Conservation (phyloP, 2,329 filamentous ascomycete species). For the Elsinoe perseae region DNA sequence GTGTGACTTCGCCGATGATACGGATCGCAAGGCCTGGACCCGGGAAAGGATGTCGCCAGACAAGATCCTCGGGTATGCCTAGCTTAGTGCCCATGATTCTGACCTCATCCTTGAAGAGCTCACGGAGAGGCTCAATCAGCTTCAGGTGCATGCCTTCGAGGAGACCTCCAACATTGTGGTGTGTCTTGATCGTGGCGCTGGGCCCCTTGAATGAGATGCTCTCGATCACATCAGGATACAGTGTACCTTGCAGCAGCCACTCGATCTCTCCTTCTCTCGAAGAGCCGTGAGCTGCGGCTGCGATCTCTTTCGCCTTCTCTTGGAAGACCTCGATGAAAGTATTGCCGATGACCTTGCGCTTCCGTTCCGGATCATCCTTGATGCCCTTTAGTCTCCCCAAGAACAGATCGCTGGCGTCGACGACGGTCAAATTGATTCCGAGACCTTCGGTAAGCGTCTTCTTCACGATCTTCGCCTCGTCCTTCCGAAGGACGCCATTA, state of each 20-base stretch:
- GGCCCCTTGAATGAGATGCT: conserved; percentile 67
- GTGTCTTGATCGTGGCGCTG: conserved; percentile 64
- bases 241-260: conserved; percentile 80
- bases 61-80: conserved; percentile 64
- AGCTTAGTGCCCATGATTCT: conserved; percentile 60
- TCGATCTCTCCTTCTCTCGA: conserved; percentile 65
- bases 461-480: conserved; percentile 78
- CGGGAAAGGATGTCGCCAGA: conserved; percentile 72
- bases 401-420: conserved; percentile 72
- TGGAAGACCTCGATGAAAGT: conserved; percentile 81
- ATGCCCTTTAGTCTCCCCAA: conserved; percentile 68
- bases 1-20: conserved; percentile 77
- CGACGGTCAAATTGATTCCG: conserved; percentile 82
- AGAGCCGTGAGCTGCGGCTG: conserved; percentile 60
- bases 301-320: conserved; percentile 66
- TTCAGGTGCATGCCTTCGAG: conserved; percentile 56
- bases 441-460: conserved; percentile 69
- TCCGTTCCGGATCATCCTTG: conserved; percentile 67
- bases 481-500: conserved; percentile 75
- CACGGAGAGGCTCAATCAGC: conserved; percentile 69
- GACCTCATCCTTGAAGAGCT: conserved; percentile 81
- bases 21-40: conserved; percentile 69
- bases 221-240: conserved; percentile 69
- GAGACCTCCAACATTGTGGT: conserved; percentile 66
- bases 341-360: conserved; percentile 82